A percentile compares a stretch with the other conserved stretches of the same genome.
phyloP scores from a whole-genome alignment of 139 green algal species.

The Axilococcus clingmanii region DNA sequence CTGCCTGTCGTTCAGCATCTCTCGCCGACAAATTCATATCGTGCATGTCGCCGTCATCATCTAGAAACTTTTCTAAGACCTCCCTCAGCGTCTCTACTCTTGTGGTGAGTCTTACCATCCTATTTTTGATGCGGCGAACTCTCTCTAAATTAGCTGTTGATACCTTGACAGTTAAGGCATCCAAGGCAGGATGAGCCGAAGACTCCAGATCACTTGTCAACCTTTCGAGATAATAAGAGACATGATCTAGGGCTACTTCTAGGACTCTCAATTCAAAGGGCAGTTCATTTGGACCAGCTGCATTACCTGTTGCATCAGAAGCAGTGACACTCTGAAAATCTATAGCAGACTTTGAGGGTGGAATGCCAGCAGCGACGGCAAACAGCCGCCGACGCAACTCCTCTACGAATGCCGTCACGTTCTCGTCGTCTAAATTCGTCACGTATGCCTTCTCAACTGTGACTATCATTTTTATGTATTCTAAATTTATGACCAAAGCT shows the following conservation, averaged over 20 bases:
- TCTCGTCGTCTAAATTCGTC: slow-evolving; percentile 26
- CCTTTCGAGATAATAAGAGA: slow-evolving; percentile 54
- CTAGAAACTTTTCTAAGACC: slow-evolving; percentile 47
- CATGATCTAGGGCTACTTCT: slow-evolving; percentile 41
- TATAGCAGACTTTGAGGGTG: slow-evolving; percentile 7
- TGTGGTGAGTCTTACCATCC: slow-evolving; percentile 40
- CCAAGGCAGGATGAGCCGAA: slow-evolving; percentile 70
- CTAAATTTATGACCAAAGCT: slow-evolving; percentile 32
- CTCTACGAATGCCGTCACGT: slow-evolving; percentile 14
- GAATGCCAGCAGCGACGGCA: neutral
- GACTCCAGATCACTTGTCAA: slow-evolving; percentile 71
- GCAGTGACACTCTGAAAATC: neutral
- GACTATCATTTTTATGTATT: slow-evolving; percentile 35
- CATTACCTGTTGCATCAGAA: neutral
- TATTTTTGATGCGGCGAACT: slow-evolving; percentile 82
- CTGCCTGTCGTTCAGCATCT: slow-evolving; percentile 4
- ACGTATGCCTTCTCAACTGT: slow-evolving; percentile 22
- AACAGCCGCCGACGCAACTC: slow-evolving; percentile 23
- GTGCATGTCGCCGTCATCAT: slow-evolving; percentile 51
- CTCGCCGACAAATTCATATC: slow-evolving; percentile 47
- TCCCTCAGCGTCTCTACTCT: slow-evolving; percentile 42
- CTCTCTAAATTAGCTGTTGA: slow-evolving; percentile 75
- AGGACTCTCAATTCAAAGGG: slow-evolving; percentile 54
- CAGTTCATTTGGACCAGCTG: slow-evolving; percentile 1
- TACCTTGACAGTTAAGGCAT: slow-evolving; percentile 76